These are phyloP conservation scores for Amaranthus palmeri DNA, from an alignment of 148 eudicot genomes.

Conservation along the genomic window DNA sequence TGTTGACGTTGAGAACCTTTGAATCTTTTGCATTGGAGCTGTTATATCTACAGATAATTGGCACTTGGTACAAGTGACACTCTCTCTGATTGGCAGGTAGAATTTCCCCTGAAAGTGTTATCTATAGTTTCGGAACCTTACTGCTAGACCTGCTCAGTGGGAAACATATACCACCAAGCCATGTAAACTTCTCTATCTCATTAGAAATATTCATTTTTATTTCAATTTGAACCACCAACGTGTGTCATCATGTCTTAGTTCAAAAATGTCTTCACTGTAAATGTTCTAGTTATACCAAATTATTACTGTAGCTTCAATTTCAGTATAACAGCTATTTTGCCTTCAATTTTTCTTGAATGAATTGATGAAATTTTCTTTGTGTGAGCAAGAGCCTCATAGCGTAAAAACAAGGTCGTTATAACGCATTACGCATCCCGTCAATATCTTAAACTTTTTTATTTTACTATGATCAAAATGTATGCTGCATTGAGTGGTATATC, in stretches of 20 bases:
- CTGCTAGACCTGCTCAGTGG: conserved; percentile 81
- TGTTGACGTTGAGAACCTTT: background rate
- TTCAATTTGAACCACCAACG: background rate
- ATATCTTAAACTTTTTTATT: background rate
- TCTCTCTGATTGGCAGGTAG: conserved; percentile 50
- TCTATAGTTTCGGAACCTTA: conserved; percentile 78
- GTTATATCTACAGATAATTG: background rate
- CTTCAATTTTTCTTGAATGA: background rate
- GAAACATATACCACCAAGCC: no score
- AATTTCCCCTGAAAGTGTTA: conserved; percentile 68
- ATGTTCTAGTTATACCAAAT: background rate
- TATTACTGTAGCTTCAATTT: background rate
- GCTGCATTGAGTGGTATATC: no score
- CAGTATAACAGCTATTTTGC: background rate
- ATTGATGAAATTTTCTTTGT: background rate
- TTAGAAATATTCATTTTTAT: background rate
- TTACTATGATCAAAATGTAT: background rate
- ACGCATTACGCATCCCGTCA: no score
- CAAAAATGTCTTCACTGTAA: background rate
- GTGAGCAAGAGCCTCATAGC: no score
- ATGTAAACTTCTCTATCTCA: conserved; percentile 40
- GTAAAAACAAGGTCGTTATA: no score
- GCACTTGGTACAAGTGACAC: conserved; percentile 10
- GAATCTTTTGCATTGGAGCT: background rate
- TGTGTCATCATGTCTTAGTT: background rate